Percentiles rank a stretch among this genome's conserved stretches.
Evolutionary conservation across 257 asterid genomes (phyloP).

Genomic region (Nicotiana sylvestris): DNA sequence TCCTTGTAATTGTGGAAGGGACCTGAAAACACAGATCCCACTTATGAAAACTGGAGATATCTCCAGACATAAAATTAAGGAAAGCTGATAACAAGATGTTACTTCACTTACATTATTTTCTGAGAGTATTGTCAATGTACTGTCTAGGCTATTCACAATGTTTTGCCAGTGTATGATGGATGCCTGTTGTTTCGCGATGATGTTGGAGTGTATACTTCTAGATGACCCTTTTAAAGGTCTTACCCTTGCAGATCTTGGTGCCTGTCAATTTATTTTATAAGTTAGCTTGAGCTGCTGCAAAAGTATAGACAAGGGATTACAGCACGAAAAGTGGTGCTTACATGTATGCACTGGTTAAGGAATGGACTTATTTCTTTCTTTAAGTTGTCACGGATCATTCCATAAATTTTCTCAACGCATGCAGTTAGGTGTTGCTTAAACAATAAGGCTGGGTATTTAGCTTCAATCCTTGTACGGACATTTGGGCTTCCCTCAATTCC

Average conservation of each 20-base stretch:
- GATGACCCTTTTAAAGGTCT: slow-evolving; percentile 69
- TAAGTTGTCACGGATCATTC: slow-evolving; percentile 79
- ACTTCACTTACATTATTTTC: slow-evolving; percentile 55
- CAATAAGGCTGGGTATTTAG: slow-evolving; percentile 84
- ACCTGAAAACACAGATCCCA: slow-evolving; percentile 47
- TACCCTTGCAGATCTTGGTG: slow-evolving; percentile 79
- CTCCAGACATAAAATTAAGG: slow-evolving; percentile 13
- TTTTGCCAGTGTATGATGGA: slow-evolving; percentile 78
- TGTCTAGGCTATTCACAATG: slow-evolving; percentile 63
- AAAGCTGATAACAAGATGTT: slow-evolving; percentile 12
- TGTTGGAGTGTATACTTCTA: slow-evolving; percentile 59
- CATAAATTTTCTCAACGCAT: slow-evolving; percentile 87
- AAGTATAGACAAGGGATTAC: neutral
- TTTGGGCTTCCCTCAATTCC: slow-evolving; percentile 84
- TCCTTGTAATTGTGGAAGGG: slow-evolving; percentile 60
- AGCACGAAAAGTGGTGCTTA: slow-evolving; percentile 25
- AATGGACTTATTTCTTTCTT: slow-evolving; percentile 83
- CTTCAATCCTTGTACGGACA: slow-evolving; percentile 67
- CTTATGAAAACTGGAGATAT: neutral
- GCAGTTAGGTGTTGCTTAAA: slow-evolving; percentile 92
- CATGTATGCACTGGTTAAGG: slow-evolving; percentile 84
- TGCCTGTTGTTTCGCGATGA: slow-evolving; percentile 63
- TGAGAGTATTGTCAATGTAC: slow-evolving; percentile 57
- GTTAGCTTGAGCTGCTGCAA: slow-evolving; percentile 14
- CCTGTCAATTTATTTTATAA: slow-evolving; percentile 45